Base-by-base conservation (phyloP, 2,329 filamentous ascomycete species). In the Nothophaeocryptopus gaeumannii region DNA sequence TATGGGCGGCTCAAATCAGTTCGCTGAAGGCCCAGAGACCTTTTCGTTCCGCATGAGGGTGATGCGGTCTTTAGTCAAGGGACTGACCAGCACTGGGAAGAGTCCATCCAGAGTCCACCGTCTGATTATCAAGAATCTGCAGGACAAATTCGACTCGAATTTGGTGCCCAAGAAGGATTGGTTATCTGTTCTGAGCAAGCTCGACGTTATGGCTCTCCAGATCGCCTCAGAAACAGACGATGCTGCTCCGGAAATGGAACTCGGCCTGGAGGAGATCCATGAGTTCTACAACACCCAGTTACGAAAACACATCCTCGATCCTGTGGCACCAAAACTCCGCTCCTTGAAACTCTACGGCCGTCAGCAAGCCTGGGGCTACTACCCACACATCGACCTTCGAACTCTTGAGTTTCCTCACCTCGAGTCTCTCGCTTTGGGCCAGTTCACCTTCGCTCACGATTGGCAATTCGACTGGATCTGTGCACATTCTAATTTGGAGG, bases 381-480 rank as follows among this genome's bases (percentile, higher is more conserved):
- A 66, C 2, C 73, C 72, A 0, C 64, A 65, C 14, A 63, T 72
- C 33, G 66, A 75, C 26, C 64, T 75, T 15, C 15, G 48, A 55
- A 11, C 26, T 15, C 10, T 57, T 3, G 47, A 56, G 12, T 72
- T 77, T 29, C 72, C 72, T 0, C 59, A 64, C 0, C 67, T 78
- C 5, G 66, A 66, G 29, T 63, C 68, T 0, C 64, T 78, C 0
- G 61, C 67, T 0, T 54, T 79, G 0, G 72, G 72, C 0, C 70
- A 69, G 1, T 74, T 69, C 15, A 64, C 67, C 2, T 76, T 79
- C 40, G 66, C 66, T 3, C 67, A 76, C 31, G 68, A 76, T 14
- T 72, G 69, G 64, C 75, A 78, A 45, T 57, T 77, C 0, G 70
- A 72, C 9, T 78, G 75, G 74, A 69, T 79, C 3, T 49, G 71